phyloP scores from a whole-genome alignment of 2,329 filamentous ascomycete species.

The Colletotrichum lupini region DNA sequence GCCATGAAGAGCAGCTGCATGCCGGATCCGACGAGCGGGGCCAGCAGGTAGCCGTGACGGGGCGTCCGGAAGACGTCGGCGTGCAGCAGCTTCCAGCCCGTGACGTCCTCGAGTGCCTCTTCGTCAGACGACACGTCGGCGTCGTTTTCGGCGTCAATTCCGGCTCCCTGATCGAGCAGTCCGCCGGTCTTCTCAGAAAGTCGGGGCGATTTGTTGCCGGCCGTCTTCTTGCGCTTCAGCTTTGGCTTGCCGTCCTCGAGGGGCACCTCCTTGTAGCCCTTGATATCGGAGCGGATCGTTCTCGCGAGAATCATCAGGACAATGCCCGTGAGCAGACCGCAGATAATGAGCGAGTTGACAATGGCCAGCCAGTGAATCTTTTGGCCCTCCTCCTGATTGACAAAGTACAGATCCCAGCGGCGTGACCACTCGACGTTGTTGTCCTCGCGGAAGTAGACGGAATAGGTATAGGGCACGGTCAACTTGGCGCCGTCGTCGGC shows the following conservation, averaged over 20 bases:
- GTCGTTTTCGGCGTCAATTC: constrained; percentile 61
- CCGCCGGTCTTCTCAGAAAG: constrained; percentile 63
- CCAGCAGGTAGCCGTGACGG: constrained; percentile 75
- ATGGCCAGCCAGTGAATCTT: constrained; percentile 91
- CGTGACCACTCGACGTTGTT: constrained; percentile 83
- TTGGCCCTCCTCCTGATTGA: constrained; percentile 84
- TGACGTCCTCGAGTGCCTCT: constrained; percentile 80
- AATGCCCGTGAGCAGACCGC: constrained; percentile 79
- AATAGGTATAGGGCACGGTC: constrained; percentile 87
- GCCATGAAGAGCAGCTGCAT: constrained; percentile 89
- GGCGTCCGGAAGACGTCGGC: constrained; percentile 89
- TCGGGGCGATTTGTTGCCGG: constrained; percentile 40
- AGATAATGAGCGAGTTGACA: constrained; percentile 87
- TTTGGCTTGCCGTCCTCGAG: constrained; percentile 74
- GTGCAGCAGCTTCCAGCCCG: constrained; percentile 89
- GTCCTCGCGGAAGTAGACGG: constrained; percentile 89
- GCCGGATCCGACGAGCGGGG: constrained; percentile 85
- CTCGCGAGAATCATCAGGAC: constrained; percentile 84
- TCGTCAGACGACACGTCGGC: constrained; percentile 74
- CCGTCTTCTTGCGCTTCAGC: constrained; percentile 59
- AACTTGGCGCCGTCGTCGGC: constrained; percentile 72
- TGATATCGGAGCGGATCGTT: constrained; percentile 83
- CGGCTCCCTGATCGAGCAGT: constrained; percentile 67
- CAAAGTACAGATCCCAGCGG: constrained; percentile 91
- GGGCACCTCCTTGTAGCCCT: constrained; percentile 73